A percentile compares a stretch with the other conserved stretches of the same genome.
Conservation (phyloP, 345 rosid species). For the Rhodomyrtus tomentosa region DNA sequence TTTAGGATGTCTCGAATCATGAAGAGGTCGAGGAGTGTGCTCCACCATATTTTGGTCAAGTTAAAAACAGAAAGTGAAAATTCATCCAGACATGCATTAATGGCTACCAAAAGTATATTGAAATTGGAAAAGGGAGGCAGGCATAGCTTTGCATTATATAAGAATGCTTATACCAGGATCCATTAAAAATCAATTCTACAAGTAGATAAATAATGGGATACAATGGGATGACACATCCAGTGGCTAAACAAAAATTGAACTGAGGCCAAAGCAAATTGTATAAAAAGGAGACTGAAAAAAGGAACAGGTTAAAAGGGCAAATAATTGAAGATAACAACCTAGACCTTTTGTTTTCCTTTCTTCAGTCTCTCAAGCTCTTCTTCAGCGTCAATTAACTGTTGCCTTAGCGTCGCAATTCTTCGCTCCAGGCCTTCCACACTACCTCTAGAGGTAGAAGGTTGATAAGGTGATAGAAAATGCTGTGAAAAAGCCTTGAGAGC, state of each 20-base stretch:
- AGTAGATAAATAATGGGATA: not conserved
- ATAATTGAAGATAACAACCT: not conserved
- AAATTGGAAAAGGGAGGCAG: not conserved
- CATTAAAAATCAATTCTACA: not conserved
- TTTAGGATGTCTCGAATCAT: not conserved
- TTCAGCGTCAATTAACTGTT: constrained; percentile 58
- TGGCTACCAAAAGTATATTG: not conserved
- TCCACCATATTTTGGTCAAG: not conserved
- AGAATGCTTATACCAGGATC: not conserved
- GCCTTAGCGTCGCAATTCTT: constrained; percentile 37
- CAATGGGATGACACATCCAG: not conserved
- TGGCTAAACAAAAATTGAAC: not conserved
- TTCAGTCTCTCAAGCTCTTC: constrained; percentile 48
- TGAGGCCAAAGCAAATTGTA: not conserved
- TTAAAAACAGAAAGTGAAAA: not conserved
- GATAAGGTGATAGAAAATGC: constrained; percentile 50
- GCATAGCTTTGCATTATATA: not conserved
- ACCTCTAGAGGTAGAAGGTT: constrained; percentile 27
- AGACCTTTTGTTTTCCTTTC: constrained; percentile 48
- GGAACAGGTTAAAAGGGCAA: not conserved
- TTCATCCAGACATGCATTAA: not conserved
- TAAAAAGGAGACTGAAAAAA: not conserved
- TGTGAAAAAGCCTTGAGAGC: constrained; percentile 69
- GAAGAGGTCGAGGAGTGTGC: fast-evolving
- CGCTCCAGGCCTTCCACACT: constrained; percentile 48